Percentiles rank a stretch among this genome's conserved stretches.
Evolutionary conservation across 2,329 filamentous ascomycete genomes (phyloP).

Genomic region (Colletotrichum sp.): DNA sequence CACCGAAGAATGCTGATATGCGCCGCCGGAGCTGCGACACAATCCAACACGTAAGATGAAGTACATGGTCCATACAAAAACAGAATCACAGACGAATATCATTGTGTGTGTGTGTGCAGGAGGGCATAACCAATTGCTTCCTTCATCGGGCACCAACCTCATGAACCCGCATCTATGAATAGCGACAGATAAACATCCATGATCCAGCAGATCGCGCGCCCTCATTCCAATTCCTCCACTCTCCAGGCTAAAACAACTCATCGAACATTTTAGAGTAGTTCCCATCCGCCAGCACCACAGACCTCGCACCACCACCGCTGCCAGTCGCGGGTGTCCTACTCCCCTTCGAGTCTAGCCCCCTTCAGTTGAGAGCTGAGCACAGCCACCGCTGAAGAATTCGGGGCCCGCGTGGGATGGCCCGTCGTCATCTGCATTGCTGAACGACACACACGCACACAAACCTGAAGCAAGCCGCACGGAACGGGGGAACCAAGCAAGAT

Average conservation of each 20-base stretch:
- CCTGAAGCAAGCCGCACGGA: background rate
- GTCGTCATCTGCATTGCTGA: background rate
- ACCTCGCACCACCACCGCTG: background rate
- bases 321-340: conserved; percentile 2
- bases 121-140: background rate
- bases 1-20: background rate
- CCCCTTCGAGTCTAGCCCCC: background rate
- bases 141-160: background rate
- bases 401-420: background rate
- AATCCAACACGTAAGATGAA: background rate
- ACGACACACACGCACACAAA: background rate
- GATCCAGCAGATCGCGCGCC: background rate
- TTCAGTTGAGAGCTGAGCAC: conserved; percentile 1
- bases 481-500: background rate
- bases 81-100: background rate
- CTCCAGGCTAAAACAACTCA: conserved; percentile 12
- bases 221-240: background rate
- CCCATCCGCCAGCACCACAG: background rate
- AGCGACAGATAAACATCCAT: background rate
- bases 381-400: conserved; percentile 9
- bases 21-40: background rate
- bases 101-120: background rate
- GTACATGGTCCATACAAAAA: background rate
- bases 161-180: background rate
- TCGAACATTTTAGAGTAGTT: background rate